Evolutionary conservation across 2,329 filamentous ascomycete species (phyloP).

Genomic region (Trichoderma atrobrunneum): DNA sequence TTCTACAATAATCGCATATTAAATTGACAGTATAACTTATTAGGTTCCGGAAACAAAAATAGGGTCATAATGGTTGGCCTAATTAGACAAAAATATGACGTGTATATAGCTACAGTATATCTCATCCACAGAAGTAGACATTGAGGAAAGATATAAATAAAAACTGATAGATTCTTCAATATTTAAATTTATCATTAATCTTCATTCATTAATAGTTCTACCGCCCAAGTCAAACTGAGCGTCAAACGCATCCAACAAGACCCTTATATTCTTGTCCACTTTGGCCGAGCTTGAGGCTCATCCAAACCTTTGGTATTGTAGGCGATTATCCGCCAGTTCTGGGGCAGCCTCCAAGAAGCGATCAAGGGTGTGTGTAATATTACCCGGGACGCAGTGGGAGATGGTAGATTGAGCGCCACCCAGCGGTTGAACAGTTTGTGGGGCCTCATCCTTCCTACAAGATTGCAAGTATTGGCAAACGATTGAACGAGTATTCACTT

Average conservation of each 20-base stretch:
- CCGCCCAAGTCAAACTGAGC: background rate
- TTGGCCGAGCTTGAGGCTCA: background rate
- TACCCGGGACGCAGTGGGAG: too few species aligned
- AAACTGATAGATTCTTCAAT: too few species aligned
- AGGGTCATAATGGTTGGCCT: too few species aligned
- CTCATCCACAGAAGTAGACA: too few species aligned
- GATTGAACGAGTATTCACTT: background rate
- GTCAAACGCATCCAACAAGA: background rate
- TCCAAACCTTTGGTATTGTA: background rate
- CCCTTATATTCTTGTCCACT: background rate
- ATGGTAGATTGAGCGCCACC: background rate
- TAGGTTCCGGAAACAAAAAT: too few species aligned
- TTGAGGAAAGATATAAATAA: too few species aligned
- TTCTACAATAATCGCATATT: too few species aligned
- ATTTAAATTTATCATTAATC: too few species aligned
- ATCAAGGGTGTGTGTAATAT: background rate
- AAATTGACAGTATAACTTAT: too few species aligned
- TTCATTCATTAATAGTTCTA: rapidly evolving
- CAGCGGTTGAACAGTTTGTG: too few species aligned
- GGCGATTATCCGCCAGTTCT: background rate
- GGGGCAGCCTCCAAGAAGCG: rapidly evolving
- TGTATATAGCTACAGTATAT: too few species aligned
- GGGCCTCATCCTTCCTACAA: background rate
- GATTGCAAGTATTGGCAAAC: background rate
- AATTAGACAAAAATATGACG: too few species aligned